Conservation (phyloP, 1,284 basidiomycete species). For the Leucoagaricus sp. region DNA sequence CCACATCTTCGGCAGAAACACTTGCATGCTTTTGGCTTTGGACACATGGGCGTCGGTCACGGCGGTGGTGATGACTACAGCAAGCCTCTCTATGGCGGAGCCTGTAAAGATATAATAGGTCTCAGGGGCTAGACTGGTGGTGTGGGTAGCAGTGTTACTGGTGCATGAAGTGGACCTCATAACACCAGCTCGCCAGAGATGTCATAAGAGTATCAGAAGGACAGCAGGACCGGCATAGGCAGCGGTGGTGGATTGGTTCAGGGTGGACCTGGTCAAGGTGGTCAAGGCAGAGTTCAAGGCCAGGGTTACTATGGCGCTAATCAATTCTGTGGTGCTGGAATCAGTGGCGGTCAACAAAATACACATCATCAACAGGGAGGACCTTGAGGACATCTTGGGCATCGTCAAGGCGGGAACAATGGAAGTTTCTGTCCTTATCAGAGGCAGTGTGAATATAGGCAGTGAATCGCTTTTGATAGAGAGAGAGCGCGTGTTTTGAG, state of each 20-base stretch:
- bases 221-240: constrained; percentile 49
- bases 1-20: constrained; percentile 48
- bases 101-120: too few species aligned
- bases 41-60: constrained; percentile 51
- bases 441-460: too few species aligned
- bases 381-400: constrained; percentile 65
- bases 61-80: constrained; percentile 63
- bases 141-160: too few species aligned
- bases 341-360: constrained; percentile 41
- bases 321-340: constrained; percentile 44
- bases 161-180: constrained; percentile 34
- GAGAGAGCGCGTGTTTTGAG: too few species aligned
- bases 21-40: constrained; percentile 39
- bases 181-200: constrained; percentile 64
- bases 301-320: constrained; percentile 63
- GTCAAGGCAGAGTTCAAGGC: constrained; percentile 41
- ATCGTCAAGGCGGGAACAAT: constrained; percentile 63
- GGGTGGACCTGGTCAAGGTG: constrained; percentile 34
- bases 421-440: constrained; percentile 70
- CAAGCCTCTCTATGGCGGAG: too few species aligned
- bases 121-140: too few species aligned
- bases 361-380: constrained; percentile 49
- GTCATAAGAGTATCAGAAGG: constrained; percentile 71
- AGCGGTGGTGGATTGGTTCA: constrained; percentile 42
- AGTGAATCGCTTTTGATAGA: too few species aligned